phyloP scores from a whole-genome alignment of 2,329 filamentous ascomycete species.

The Colletotrichum chrysophilum region DNA sequence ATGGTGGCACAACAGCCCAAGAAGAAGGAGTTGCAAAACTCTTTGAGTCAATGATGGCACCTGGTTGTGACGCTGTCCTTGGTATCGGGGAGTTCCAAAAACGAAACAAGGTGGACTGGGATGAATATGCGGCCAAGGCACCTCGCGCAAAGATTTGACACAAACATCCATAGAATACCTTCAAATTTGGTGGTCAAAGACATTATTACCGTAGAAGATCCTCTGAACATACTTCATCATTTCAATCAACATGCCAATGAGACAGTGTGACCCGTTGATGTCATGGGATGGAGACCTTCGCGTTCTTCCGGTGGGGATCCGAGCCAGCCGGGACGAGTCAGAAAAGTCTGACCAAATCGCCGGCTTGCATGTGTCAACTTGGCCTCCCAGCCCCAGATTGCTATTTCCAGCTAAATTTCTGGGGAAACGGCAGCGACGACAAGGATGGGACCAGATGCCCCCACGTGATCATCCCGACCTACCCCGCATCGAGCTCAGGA shows the following conservation, averaged over 20 bases:
- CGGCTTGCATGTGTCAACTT: background rate
- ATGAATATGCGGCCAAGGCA: background rate
- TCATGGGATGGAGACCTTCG: background rate
- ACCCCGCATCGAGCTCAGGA: background rate
- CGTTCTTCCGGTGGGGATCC: background rate
- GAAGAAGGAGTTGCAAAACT: background rate
- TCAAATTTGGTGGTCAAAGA: background rate
- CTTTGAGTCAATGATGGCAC: background rate
- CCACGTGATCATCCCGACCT: background rate
- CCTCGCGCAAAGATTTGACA: background rate
- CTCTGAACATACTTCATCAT: fast-evolving
- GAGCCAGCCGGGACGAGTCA: background rate
- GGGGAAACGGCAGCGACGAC: background rate
- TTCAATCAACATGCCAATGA: fast-evolving
- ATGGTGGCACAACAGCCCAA: background rate
- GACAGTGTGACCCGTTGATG: background rate
- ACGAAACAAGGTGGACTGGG: background rate
- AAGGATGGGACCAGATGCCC: background rate
- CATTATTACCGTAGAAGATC: fast-evolving
- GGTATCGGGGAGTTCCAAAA: background rate
- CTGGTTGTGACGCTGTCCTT: background rate
- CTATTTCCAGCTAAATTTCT: background rate
- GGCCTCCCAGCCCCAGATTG: background rate
- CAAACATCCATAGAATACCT: background rate
- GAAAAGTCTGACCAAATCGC: background rate